These are phyloP conservation scores for Botrytis medusae DNA, from an alignment of 2,329 filamentous ascomycete species.

Conservation along the genomic window DNA sequence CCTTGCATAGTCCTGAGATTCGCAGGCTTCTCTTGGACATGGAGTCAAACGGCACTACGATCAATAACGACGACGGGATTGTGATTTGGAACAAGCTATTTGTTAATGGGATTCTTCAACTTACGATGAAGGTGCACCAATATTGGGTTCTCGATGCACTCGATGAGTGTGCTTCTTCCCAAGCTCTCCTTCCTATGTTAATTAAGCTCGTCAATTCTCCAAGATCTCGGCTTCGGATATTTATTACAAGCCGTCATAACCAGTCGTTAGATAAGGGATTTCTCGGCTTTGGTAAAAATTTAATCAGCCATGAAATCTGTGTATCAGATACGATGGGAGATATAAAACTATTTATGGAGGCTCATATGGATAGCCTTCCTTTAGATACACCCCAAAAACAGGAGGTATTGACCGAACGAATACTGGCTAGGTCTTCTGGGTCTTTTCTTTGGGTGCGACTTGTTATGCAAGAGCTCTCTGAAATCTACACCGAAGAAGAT, in stretches of 20 bases:
- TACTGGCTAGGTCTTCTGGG: conserved; percentile 18
- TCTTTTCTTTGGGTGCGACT: conserved; percentile 23
- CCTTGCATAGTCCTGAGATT: not conserved
- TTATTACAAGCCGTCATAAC: not conserved
- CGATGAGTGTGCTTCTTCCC: conserved; percentile 10
- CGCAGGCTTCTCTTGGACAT: not conserved
- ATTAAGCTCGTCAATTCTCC: not conserved
- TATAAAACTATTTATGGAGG: not conserved
- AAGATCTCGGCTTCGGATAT: not conserved
- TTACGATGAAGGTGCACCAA: not conserved
- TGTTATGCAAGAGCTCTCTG: conserved; percentile 11
- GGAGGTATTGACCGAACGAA: conserved; percentile 9
- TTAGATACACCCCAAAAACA: not conserved
- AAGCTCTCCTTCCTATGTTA: not conserved
- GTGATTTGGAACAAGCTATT: conserved; percentile 21
- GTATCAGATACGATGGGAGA: not conserved
- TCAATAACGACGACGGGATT: not conserved
- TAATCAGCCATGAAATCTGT: not conserved
- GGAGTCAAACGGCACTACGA: not conserved
- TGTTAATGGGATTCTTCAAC: conserved; percentile 5
- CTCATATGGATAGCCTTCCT: not conserved
- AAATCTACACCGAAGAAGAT: conserved; percentile 21
- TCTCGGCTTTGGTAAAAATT: not conserved
- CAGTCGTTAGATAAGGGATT: conserved; percentile 1
- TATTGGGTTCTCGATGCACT: conserved; percentile 24